Conservation (phyloP, 2,329 filamentous ascomycete species). For the Clarireedia homoeocarpa region DNA sequence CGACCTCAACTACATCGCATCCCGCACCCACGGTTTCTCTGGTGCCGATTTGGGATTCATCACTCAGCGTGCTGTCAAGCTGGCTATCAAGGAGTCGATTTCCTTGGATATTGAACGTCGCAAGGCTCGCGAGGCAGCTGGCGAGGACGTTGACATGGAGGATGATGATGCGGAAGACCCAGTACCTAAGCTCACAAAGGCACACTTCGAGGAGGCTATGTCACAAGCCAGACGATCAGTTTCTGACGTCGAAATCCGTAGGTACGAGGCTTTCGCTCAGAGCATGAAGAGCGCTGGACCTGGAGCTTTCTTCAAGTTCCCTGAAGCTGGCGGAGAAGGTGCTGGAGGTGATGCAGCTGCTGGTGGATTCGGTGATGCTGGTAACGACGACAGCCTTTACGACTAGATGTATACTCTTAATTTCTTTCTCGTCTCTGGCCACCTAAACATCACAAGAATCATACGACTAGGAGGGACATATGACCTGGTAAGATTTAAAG, state of each 20-base stretch:
- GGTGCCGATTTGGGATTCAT: slow-evolving; percentile 99
- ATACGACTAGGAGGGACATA: slow-evolving; percentile 11
- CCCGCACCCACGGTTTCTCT: slow-evolving; percentile 97
- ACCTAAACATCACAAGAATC: slow-evolving; percentile 13
- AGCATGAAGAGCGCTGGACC: slow-evolving; percentile 98
- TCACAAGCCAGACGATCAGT: slow-evolving; percentile 87
- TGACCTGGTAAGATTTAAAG: slow-evolving; percentile 11
- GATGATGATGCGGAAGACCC: slow-evolving; percentile 81
- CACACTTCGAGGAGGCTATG: slow-evolving; percentile 99
- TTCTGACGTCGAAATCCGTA: slow-evolving; percentile 91
- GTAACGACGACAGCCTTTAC: slow-evolving; percentile 95
- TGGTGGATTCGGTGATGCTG: slow-evolving; percentile 71
- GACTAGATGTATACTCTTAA: slow-evolving; percentile 53
- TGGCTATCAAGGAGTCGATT: slow-evolving; percentile 98
- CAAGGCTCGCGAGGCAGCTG: slow-evolving; percentile 82
- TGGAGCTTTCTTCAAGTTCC: slow-evolving; percentile 98
- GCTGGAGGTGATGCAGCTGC: slow-evolving; percentile 36
- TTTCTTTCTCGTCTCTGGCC: slow-evolving; percentile 15
- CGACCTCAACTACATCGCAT: slow-evolving; percentile 84
- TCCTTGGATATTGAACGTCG: slow-evolving; percentile 77
- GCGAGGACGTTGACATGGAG: slow-evolving; percentile 74
- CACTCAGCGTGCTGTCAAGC: slow-evolving; percentile 97
- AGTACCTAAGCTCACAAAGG: slow-evolving; percentile 90
- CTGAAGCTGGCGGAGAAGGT: slow-evolving; percentile 52
- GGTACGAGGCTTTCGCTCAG: slow-evolving; percentile 97